A percentile compares a stretch with the other conserved stretches of the same genome.
Conservation (phyloP, 2,329 filamentous ascomycete species). For the Aspergillus sp. region DNA sequence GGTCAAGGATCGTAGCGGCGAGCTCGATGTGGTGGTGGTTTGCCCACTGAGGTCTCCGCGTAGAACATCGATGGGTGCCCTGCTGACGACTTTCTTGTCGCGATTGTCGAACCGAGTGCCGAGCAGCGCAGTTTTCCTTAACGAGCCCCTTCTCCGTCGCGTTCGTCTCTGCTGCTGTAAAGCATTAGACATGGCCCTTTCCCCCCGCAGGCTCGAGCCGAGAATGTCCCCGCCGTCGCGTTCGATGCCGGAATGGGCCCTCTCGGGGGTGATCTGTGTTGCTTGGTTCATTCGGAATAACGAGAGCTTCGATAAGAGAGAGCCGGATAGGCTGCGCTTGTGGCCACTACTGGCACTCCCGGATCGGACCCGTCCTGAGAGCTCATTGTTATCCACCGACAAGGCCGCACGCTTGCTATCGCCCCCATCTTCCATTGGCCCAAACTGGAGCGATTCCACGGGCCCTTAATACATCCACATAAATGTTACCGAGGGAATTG, state of each 20-base stretch:
- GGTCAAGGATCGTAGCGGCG: too few relatives aligned
- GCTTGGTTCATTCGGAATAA: slow-evolving; percentile 55
- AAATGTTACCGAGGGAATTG: not conserved
- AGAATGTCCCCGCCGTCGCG: too few relatives aligned
- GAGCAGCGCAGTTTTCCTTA: slow-evolving; percentile 80
- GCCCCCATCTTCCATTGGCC: slow-evolving; percentile 34
- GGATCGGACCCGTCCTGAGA: slow-evolving; percentile 25
- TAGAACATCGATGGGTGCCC: too few relatives aligned
- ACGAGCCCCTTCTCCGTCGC: slow-evolving; percentile 72
- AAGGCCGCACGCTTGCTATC: slow-evolving; percentile 19
- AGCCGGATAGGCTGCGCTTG: slow-evolving; percentile 56
- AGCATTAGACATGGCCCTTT: slow-evolving; percentile 47
- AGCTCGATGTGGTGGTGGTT: too few relatives aligned
- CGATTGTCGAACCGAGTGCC: slow-evolving; percentile 48
- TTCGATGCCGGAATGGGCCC: slow-evolving; percentile 15
- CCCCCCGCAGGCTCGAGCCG: slow-evolving; percentile 27
- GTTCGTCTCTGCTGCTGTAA: slow-evolving; percentile 50
- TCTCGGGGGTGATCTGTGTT: slow-evolving; percentile 30
- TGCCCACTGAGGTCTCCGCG: too few relatives aligned
- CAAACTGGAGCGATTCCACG: slow-evolving; percentile 15
- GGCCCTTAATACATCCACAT: slow-evolving; percentile 11
- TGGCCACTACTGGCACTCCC: slow-evolving; percentile 34
- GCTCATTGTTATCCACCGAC: slow-evolving; percentile 18
- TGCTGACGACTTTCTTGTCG: slow-evolving; percentile 20
- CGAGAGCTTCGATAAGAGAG: slow-evolving; percentile 64